phyloP scores from a whole-genome alignment of 805 yeast species.

The Komagataella pastoris region DNA sequence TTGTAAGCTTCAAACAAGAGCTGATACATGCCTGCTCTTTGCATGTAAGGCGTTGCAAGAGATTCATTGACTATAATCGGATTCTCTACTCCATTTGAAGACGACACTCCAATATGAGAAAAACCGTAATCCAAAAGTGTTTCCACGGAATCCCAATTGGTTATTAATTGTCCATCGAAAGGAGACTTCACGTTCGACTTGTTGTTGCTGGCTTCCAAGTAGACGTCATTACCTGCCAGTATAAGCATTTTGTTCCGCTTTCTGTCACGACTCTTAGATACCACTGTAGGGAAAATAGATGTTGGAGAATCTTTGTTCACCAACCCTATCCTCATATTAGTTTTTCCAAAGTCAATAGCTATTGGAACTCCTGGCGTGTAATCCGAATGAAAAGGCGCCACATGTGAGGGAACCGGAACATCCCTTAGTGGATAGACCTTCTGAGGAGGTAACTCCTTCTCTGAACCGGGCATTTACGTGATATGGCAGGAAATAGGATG shows the following conservation, averaged over 20 bases:
- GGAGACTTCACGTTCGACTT: constrained; percentile 64
- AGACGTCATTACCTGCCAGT: constrained; percentile 73
- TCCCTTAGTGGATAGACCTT: constrained; percentile 28
- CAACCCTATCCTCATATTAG: constrained; percentile 45
- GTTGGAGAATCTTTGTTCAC: constrained; percentile 32
- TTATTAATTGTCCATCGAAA: constrained; percentile 73
- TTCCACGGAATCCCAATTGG: constrained; percentile 91
- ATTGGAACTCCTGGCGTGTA: constrained; percentile 56
- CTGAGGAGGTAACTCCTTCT: constrained; percentile 25
- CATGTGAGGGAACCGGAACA: constrained; percentile 17
- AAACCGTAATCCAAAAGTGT: constrained; percentile 73
- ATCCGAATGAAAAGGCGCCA: constrained; percentile 33
- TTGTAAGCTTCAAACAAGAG: constrained; percentile 74
- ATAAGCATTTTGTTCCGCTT: constrained; percentile 48
- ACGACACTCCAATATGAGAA: constrained; percentile 57
- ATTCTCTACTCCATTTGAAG: constrained; percentile 44
- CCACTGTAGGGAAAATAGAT: constrained; percentile 52
- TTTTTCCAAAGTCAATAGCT: constrained; percentile 78
- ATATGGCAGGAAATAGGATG: neutral
- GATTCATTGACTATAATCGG: constrained; percentile 78
- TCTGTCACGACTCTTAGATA: constrained; percentile 72
- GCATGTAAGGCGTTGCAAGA: constrained; percentile 55
- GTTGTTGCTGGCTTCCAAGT: constrained; percentile 47
- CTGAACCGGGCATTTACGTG: constrained; percentile 2
- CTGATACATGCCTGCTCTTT: constrained; percentile 67